phyloP scores from a whole-genome alignment of 2,329 filamentous ascomycete species.

The Leptographium lundbergii region DNA sequence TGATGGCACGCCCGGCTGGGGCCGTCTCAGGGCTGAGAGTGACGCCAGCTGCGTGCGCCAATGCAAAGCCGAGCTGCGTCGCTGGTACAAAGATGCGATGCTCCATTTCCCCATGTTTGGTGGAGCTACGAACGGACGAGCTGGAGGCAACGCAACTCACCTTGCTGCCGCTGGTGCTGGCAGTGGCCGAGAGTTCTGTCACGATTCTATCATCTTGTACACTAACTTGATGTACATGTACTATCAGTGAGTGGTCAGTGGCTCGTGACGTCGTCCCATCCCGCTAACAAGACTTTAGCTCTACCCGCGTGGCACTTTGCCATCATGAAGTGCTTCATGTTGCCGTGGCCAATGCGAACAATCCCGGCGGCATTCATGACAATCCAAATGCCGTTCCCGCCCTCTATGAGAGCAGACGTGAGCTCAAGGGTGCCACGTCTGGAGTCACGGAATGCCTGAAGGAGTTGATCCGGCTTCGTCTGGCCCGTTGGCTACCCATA shows the following conservation, averaged over 20 bases:
- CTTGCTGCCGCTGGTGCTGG: not conserved
- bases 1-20: conserved; percentile 12
- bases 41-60: conserved; percentile 7
- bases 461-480: conserved; percentile 12
- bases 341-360: conserved; percentile 25
- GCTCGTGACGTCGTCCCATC: not conserved
- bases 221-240: conserved; percentile 13
- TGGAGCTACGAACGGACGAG: not conserved
- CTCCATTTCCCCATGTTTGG: not conserved
- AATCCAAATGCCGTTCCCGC: not conserved
- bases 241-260: conserved; percentile 5
- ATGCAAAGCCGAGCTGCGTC: conserved; percentile 6
- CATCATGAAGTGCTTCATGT: conserved; percentile 18
- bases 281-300: not conserved
- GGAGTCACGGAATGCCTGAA: conserved; percentile 11
- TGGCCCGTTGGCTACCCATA: conserved; percentile 12
- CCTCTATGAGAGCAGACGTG: conserved; percentile 9
- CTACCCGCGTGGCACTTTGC: conserved; percentile 11
- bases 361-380: conserved; percentile 14
- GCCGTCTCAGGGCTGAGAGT: conserved; percentile 4
- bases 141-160: not conserved
- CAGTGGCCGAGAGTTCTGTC: conserved; percentile 6
- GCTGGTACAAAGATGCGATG: not conserved
- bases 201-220: conserved; percentile 12
- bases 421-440: conserved; percentile 10